These are phyloP conservation scores for Kwoniella pini DNA, from an alignment of 768 basidiomycete species.

Conservation along the genomic window DNA sequence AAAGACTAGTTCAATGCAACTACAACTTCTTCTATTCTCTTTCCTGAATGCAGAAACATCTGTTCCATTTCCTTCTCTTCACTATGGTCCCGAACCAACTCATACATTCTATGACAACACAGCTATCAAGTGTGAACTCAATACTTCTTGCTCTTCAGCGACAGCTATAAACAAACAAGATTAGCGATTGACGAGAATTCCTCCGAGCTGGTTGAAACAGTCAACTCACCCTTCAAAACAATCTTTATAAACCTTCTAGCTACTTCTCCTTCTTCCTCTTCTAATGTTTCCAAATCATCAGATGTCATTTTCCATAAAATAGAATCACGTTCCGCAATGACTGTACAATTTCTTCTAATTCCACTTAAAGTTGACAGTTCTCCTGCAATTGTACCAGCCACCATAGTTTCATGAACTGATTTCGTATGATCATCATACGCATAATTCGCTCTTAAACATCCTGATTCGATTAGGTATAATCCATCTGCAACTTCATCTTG, in stretches of 20 bases:
- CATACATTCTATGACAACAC: conserved; percentile 42
- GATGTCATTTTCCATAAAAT: conserved; percentile 78
- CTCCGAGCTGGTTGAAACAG: not conserved
- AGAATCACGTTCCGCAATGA: conserved; percentile 73
- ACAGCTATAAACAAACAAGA: conserved; percentile 29
- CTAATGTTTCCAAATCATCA: conserved; percentile 64
- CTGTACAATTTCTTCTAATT: conserved; percentile 78
- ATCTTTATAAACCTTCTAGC: conserved; percentile 53
- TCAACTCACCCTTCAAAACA: conserved; percentile 51
- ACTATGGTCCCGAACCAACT: too few species aligned
- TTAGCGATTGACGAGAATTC: not conserved
- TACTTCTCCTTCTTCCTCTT: conserved; percentile 63
- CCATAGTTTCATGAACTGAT: conserved; percentile 83
- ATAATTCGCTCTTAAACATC: conserved; percentile 81
- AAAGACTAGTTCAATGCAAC: too few species aligned
- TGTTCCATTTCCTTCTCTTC: too few species aligned
- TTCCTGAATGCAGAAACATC: too few species aligned
- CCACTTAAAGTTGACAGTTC: conserved; percentile 83
- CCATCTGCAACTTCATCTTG: conserved; percentile 77
- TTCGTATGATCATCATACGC: conserved; percentile 69
- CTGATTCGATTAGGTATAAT: conserved; percentile 84
- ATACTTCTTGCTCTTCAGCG: conserved; percentile 42
- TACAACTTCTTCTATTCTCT: too few species aligned
- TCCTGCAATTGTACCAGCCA: conserved; percentile 86
- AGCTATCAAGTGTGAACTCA: conserved; percentile 44